These are phyloP conservation scores for Trichoderma koningii DNA, from an alignment of 2,329 filamentous ascomycete species.

Conservation along the genomic window DNA sequence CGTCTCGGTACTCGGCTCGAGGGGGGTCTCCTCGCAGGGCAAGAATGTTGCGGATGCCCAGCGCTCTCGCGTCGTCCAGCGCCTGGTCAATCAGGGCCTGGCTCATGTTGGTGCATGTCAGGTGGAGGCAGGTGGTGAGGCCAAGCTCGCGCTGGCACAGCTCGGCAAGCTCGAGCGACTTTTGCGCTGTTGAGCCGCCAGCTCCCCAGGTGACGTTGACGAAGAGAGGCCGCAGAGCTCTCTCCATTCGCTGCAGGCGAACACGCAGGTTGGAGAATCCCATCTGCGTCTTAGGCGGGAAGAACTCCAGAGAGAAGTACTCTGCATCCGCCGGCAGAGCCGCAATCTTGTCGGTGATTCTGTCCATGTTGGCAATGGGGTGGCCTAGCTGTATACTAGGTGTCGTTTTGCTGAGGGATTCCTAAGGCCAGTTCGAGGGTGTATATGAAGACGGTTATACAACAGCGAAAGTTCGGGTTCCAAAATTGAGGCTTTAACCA, in stretches of 20 bases:
- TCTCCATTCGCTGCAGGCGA: constrained; percentile 91
- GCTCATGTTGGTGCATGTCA: constrained; percentile 99
- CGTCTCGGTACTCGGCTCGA: constrained; percentile 74
- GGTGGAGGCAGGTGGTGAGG: constrained; percentile 90
- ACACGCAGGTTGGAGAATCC: constrained; percentile 92
- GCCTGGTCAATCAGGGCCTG: constrained; percentile 81
- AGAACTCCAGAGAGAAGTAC: constrained; percentile 99
- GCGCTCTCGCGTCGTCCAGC: constrained; percentile 82
- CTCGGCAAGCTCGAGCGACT: constrained; percentile 92
- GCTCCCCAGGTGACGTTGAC: constrained; percentile 98
- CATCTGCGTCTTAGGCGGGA: constrained; percentile 95
- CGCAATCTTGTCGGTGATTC: constrained; percentile 93
- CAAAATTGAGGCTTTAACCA: too few species aligned
- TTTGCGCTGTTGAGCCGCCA: constrained; percentile 85
- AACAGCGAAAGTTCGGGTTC: neutral
- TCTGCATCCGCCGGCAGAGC: constrained; percentile 76
- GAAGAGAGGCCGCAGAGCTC: constrained; percentile 86
- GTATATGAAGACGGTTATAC: neutral
- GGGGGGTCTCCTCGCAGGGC: constrained; percentile 91
- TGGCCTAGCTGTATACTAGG: neutral
- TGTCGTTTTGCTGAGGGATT: neutral
- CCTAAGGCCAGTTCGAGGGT: neutral
- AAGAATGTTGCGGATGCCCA: constrained; percentile 92
- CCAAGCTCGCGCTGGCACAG: constrained; percentile 90
- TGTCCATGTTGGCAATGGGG: constrained; percentile 61